Evolutionary conservation across 2,329 filamentous ascomycete genomes (phyloP), one percentile per base, ranked within the genome.

Genomic region (Gyromitra esculenta): DNA sequence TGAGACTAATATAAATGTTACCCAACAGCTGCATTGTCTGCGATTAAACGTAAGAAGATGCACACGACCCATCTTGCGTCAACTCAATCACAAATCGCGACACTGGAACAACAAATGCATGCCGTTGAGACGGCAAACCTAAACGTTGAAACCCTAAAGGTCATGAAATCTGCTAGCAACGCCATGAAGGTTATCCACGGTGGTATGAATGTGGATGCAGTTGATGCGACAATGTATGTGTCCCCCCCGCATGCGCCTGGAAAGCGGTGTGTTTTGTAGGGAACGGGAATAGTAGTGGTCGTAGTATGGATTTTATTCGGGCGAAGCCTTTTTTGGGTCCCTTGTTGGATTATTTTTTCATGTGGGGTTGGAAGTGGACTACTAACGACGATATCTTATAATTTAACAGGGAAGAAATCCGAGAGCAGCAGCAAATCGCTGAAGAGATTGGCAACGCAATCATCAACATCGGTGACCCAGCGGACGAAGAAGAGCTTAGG

Each of bases 61-160:
- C 93, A 96, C 82, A 94, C 98, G 84, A 91, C 94, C 84, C 93
- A 92, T 73, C 89, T 97, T 75, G 93, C 97, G 80, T 94, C 97
- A 85, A 98, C 95, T 0, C 88, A 89, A 76, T 89, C 91, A 41
- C 95, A 98, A 85, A 96, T 98, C 82, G 89, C 90, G 81, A 97
- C 96, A 25, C 87, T 99, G 57, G 96, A 99, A 84, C 92, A 94
- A 82, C 94, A 99, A 84, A 96, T 98, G 82, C 96, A 96, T 84
- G 91, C 92, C 76, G 98, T 99, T 86, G 96, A 99, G 85, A 93
- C 94, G 62, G 96, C 96, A 78, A 99, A 98, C 84, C 97, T 99
- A 87, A 99, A 99, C 87, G 91, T 95, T 85, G 94, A 97, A 87
- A 99, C 96, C 11, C 87, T 98, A 79, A 89, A 91, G 80, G 95